Conservation (phyloP, 495 filamentous ascomycete species). For the Annulohypoxylon stygium region DNA sequence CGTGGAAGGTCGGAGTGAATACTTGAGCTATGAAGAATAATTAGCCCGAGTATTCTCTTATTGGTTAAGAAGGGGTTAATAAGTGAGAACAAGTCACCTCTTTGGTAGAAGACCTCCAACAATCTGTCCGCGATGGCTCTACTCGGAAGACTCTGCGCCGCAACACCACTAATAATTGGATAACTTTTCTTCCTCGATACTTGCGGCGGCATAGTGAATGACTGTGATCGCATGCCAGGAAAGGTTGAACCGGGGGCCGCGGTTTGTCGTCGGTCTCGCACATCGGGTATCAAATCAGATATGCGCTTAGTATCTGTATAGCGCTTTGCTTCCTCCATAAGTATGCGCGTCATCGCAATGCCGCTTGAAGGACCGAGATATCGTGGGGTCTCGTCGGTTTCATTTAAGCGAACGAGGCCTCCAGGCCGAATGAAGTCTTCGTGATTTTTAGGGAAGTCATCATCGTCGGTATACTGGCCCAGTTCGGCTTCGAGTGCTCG, state of each 20-base stretch:
- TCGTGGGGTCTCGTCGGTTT: constrained; percentile 82
- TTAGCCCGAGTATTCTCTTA: constrained; percentile 29
- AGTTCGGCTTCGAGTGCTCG: constrained; percentile 82
- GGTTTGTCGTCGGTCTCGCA: constrained; percentile 53
- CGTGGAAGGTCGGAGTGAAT: constrained; percentile 86
- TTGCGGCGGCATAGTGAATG: constrained; percentile 56
- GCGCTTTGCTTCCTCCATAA: constrained; percentile 94
- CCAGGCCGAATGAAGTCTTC: constrained; percentile 86
- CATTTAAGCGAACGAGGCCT: constrained; percentile 82
- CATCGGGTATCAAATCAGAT: constrained; percentile 84
- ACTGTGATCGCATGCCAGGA: constrained; percentile 49
- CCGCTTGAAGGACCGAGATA: constrained; percentile 94
- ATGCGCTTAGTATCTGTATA: constrained; percentile 87
- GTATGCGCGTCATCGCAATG: constrained; percentile 90
- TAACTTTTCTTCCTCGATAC: constrained; percentile 68
- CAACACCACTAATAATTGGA: constrained; percentile 80
- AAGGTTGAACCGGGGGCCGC: constrained; percentile 30
- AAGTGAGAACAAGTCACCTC: constrained; percentile 68
- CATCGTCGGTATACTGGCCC: constrained; percentile 69
- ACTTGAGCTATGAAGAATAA: constrained; percentile 73
- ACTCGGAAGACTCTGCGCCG: constrained; percentile 76
- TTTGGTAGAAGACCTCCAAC: constrained; percentile 82
- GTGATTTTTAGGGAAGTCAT: constrained; percentile 73
- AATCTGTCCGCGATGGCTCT: constrained; percentile 76
- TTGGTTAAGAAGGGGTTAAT: background rate